phyloP scores from a whole-genome alignment of 2,329 filamentous ascomycete species.

The Cadophora gregata region DNA sequence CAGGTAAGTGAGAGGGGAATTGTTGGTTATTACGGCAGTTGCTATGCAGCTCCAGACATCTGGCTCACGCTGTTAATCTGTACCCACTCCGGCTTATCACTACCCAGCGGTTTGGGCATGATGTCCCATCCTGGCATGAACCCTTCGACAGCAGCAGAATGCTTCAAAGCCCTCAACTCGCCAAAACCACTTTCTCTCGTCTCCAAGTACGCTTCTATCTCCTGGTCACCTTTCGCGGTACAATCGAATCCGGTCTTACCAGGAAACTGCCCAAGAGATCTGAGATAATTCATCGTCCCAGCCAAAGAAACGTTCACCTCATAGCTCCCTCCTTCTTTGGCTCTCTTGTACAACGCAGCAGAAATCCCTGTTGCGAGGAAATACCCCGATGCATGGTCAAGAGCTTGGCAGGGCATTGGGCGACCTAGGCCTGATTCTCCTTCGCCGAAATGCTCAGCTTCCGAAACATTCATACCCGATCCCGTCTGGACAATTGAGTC shows the following conservation, averaged over 20 bases:
- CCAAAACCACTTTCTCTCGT: not conserved
- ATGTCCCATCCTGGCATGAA: not conserved
- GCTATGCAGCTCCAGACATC: not conserved
- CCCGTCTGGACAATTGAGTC: not conserved
- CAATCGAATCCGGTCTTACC: conserved; percentile 10
- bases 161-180: not conserved
- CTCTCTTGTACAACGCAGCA: conserved; percentile 11
- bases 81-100: not conserved
- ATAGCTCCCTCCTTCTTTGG: not conserved
- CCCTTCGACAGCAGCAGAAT: not conserved
- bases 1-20: not conserved
- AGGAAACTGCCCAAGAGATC: conserved; percentile 4
- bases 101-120: not conserved
- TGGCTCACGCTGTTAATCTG: not conserved
- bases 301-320: conserved; percentile 7
- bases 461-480: conserved; percentile 4
- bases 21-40: not conserved
- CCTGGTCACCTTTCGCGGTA: not conserved
- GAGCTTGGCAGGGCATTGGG: conserved; percentile 1
- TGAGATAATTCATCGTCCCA: not conserved
- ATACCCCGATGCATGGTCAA: not conserved
- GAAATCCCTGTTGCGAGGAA: not conserved
- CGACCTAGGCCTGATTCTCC: not conserved
- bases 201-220: conserved; percentile 2
- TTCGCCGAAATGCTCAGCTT: conserved; percentile 8